A percentile compares a stretch with the other conserved stretches of the same genome.
These are phyloP conservation scores for Pelargonium myrrhifolium DNA, from an alignment of 441 rosid genomes.

Conservation along the genomic window DNA sequence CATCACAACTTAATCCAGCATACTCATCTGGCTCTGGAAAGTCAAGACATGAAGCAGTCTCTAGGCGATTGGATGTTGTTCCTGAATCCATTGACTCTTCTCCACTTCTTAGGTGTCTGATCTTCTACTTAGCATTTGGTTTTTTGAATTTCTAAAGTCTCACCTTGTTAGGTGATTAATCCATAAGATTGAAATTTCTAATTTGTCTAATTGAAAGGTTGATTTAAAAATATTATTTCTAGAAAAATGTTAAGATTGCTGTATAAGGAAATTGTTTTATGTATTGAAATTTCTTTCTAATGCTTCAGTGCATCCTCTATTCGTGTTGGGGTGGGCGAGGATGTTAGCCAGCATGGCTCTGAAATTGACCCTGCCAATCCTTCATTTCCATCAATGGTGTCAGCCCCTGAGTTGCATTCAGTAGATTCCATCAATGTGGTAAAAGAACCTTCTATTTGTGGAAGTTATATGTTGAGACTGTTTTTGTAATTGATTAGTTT, in stretches of 20 bases:
- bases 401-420: constrained; percentile 47
- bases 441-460: constrained; percentile 25
- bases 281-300: constrained; percentile 11
- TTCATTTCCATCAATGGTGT: constrained; percentile 42
- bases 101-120: constrained; percentile 51
- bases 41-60: constrained; percentile 43
- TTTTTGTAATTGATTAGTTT: constrained; percentile 20
- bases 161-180: constrained; percentile 1
- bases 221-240: background rate
- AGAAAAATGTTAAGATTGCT: background rate
- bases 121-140: constrained; percentile 6
- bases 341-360: constrained; percentile 37
- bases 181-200: too few species aligned
- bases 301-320: constrained; percentile 48
- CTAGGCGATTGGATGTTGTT: constrained; percentile 55
- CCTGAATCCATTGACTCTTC: constrained; percentile 58
- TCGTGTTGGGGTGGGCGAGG: constrained; percentile 47
- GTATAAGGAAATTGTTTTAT: constrained; percentile 9
- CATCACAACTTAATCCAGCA: constrained; percentile 47
- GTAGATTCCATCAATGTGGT: constrained; percentile 43
- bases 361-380: constrained; percentile 39
- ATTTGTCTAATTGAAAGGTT: constrained; percentile 4
- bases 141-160: background rate
- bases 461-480: constrained; percentile 13
- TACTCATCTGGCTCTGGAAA: constrained; percentile 44